Evolutionary conservation across 2,329 filamentous ascomycete genomes (phyloP).

Genomic region (Diaporthe nobilis): DNA sequence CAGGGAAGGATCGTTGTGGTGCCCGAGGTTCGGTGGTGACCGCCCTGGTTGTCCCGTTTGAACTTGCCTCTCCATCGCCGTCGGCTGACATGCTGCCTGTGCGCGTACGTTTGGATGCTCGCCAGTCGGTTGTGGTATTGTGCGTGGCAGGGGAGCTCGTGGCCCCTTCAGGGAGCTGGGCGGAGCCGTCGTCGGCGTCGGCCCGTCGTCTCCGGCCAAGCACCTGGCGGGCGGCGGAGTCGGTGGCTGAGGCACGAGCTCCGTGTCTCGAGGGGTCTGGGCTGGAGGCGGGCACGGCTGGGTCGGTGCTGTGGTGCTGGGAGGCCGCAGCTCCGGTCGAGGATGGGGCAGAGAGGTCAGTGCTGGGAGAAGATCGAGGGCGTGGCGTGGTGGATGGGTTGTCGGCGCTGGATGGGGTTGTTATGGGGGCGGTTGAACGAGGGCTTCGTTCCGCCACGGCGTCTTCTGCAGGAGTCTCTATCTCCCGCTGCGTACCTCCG

Average conservation of each 20-base stretch:
- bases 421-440: conserved; percentile 58
- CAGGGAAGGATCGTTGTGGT: conserved; percentile 58
- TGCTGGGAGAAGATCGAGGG: conserved; percentile 63
- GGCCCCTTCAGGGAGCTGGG: conserved; percentile 44
- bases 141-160: conserved; percentile 39
- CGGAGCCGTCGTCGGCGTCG: conserved; percentile 56
- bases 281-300: conserved; percentile 43
- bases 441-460: conserved; percentile 81
- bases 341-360: conserved; percentile 59
- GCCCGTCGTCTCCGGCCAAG: conserved; percentile 70
- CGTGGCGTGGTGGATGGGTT: conserved; percentile 71
- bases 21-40: conserved; percentile 69
- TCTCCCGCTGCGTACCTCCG: conserved; percentile 41
- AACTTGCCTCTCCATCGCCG: conserved; percentile 61
- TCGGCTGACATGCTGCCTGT: conserved; percentile 75
- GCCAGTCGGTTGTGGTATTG: conserved; percentile 45
- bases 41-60: conserved; percentile 68
- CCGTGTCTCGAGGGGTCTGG: conserved; percentile 33
- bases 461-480: conserved; percentile 64
- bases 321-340: conserved; percentile 44
- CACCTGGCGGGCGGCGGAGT: conserved; percentile 52
- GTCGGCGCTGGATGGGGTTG: conserved; percentile 77
- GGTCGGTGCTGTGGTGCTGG: conserved; percentile 44
- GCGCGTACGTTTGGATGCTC: conserved; percentile 72
- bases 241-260: conserved; percentile 45